phyloP scores from a whole-genome alignment of 2,329 filamentous ascomycete genomes.

The Macrophomina pseudophaseolina region DNA sequence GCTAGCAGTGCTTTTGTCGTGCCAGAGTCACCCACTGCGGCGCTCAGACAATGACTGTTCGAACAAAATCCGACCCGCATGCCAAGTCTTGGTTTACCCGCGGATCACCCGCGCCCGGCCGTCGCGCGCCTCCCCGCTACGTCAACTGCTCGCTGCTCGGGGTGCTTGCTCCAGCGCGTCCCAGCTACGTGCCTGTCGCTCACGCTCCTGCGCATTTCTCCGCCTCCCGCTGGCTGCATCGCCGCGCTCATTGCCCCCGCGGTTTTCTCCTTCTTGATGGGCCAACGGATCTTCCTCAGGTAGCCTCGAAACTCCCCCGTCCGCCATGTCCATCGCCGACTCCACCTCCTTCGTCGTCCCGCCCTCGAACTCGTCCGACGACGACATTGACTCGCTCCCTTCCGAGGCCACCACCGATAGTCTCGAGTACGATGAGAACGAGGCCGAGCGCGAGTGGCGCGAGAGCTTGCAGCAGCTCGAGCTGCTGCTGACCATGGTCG shows the following conservation, averaged over 20 bases:
- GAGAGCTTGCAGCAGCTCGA: slow-evolving; percentile 93
- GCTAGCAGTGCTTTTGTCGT: slow-evolving; percentile 23
- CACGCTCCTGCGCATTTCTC: not conserved
- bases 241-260: not conserved
- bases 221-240: not conserved
- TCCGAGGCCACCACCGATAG: slow-evolving; percentile 58
- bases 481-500: slow-evolving; percentile 88
- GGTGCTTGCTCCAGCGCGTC: not conserved
- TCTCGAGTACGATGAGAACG: slow-evolving; percentile 61
- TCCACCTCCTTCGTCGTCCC: slow-evolving; percentile 43
- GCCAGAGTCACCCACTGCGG: slow-evolving; percentile 6
- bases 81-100: slow-evolving; percentile 8
- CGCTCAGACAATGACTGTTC: slow-evolving; percentile 25
- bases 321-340: slow-evolving; percentile 43
- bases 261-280: slow-evolving; percentile 18
- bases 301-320: slow-evolving; percentile 4
- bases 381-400: slow-evolving; percentile 57
- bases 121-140: not conserved
- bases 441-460: slow-evolving; percentile 94
- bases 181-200: not conserved
- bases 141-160: not conserved
- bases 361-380: slow-evolving; percentile 39
- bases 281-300: not conserved
- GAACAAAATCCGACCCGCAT: slow-evolving; percentile 9
- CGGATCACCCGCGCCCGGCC: not conserved